Evolutionary conservation across 148 eudicot genomes (phyloP).

Genomic region (Dysphania ambrosioides): DNA sequence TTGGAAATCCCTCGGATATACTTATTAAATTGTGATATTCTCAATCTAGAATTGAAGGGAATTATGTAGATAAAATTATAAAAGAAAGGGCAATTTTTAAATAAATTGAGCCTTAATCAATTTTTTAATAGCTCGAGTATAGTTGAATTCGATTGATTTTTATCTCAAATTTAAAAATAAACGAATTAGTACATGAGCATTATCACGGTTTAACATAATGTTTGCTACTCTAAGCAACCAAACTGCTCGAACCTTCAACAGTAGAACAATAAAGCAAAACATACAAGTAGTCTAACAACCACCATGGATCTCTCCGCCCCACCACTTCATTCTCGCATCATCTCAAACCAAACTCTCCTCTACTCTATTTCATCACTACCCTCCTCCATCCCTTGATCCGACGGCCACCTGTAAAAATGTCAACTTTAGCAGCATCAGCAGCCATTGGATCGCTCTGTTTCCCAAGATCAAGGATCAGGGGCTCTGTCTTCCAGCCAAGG

Average conservation of each 20-base stretch:
- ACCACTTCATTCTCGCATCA: not conserved
- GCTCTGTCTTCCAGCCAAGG: constrained; percentile 22
- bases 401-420: not conserved
- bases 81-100: too few species aligned
- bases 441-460: constrained; percentile 38
- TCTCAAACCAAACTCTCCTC: not conserved
- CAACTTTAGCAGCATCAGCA: constrained; percentile 20
- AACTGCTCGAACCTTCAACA: not conserved
- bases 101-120: too few species aligned
- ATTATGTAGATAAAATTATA: too few species aligned
- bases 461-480: constrained; percentile 8
- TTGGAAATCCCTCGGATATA: too few species aligned
- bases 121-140: not conserved
- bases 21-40: too few species aligned
- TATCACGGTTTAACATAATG: too few species aligned
- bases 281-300: not conserved
- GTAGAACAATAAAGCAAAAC: not conserved
- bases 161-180: too few species aligned
- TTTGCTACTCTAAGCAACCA: too few species aligned
- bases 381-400: not conserved
- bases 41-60: too few species aligned
- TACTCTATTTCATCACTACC: not conserved
- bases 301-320: not conserved
- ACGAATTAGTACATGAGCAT: too few species aligned
- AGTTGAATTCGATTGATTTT: not conserved